Evolutionary conservation across 2,329 filamentous ascomycete species (phyloP), one percentile per base, ranked within the genome.

Genomic region (Lachnellula willkommii): DNA sequence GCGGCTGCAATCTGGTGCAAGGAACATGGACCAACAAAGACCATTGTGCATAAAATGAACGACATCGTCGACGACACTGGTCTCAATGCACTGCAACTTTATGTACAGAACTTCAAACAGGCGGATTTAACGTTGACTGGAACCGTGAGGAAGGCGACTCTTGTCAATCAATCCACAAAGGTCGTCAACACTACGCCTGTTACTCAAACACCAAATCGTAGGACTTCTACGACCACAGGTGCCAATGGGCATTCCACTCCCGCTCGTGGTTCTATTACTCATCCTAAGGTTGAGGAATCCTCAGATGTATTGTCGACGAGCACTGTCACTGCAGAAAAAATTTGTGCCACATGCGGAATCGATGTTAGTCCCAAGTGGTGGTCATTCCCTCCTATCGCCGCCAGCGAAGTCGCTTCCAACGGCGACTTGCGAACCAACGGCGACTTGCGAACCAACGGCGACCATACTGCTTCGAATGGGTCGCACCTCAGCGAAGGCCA

Each of bases 1-100:
- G 84, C 84, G n/a, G 88, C 94, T 1, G 85, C 82, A 6, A 80
- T 97, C 7, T 96, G 90, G 88, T 99, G 94, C 76, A 91, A 92
- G 69, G 88, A 94, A 52, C 94, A 99, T 70, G 73, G 79, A n/a
- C 79, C 83, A 4, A 77, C 83, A 45, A 90, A 91, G 71, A 83
- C 82, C 1, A 79, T 82, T 40, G 77, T 95, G 7, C 89, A 97
- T 72, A 81, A 79, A 11, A 90, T 96, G 77, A 81, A 89, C 60
- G 91, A 96, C 62, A 70, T 82, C 22, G 84, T 88, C 11, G 84
- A 87, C 54, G 84, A 87, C 20, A 77, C 78, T n/a, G 84, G 84
- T n/a, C 73, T 84, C 52, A 95, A 86, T 64, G 90, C 89, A 9
- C 75, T 99, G 50, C 91, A 96, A 70, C 78, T 95, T 26, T 99